Evolutionary conservation across 345 rosid genomes (phyloP), one percentile per base, ranked within the genome.

Genomic region (Pistacia integerrima): DNA sequence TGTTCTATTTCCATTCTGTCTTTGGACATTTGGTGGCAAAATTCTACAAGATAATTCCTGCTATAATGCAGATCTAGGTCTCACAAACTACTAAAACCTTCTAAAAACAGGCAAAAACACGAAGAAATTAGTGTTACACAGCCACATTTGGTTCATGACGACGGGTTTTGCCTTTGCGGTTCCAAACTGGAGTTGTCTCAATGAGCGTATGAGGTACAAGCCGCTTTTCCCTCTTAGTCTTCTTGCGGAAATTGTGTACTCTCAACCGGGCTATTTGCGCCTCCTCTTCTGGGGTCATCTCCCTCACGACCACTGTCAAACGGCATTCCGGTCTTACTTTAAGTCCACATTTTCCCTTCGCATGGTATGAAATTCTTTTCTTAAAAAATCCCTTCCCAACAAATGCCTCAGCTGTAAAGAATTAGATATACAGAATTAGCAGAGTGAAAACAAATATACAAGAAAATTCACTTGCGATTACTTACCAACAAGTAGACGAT

Each of bases 401-500:
- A 91, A 90, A 96, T 48, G 97, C 98, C 85, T 96, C 98, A 14
- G 97, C 98, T 96, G 80, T 33, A 70, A 28, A n/a, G 70, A 64
- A 51, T 18, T 14, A 56, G n/a, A 25, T 10, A 49, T 13, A 67
- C 8, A 11, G 46, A 68, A 74, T 79, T 12, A 76, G 71, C 28
- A 68, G 18, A 28, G 25, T 1, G 8, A 56, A 61, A 69, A n/a
- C 1, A 70, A 66, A 49, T 16, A 16, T 25, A 56, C 49, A 60
- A n/a, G 49, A 64, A 68, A 67, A 69, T 68, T 46, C 55, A 74
- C 16, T 55, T 70, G 66, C 28, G 61, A 4, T 77, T 62, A 65
- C 89, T 80, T 81, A 93, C 99, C 97, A 78, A 96, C 89, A 60
- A 93, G 91, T 67, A 93, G 97, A 77, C 91, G 89, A 17, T 90